Conservation (phyloP, 2,329 filamentous ascomycete genomes). For the Thielaviopsis populi region DNA sequence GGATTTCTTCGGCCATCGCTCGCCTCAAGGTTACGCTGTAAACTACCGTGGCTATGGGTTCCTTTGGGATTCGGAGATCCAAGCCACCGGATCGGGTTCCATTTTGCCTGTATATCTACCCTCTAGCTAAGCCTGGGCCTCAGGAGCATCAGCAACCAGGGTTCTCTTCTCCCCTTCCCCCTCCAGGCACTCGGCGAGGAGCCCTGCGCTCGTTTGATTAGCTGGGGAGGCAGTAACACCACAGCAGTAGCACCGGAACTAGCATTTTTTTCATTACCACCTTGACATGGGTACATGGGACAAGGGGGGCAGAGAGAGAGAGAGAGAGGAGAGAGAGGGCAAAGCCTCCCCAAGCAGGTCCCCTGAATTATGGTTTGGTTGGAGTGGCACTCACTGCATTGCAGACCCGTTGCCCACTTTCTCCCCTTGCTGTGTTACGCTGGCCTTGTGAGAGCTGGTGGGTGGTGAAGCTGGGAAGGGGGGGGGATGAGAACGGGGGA, state of each 20-base stretch:
- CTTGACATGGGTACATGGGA: neutral
- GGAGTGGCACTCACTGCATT: neutral
- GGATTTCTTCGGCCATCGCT: neutral
- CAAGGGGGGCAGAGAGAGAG: neutral
- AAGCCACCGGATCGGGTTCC: slow-evolving; percentile 8
- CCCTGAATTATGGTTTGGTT: neutral
- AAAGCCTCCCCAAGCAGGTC: neutral
- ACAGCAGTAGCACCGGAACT: neutral
- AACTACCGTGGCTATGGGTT: slow-evolving; percentile 2
- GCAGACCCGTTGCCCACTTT: neutral
- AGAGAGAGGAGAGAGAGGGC: neutral
- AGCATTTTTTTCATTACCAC: neutral
- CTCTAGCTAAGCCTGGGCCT: neutral
- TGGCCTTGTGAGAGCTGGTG: neutral
- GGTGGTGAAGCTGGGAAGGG: no score
- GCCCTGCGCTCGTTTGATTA: neutral
- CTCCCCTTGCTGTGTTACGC: neutral
- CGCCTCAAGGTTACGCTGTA: neutral
- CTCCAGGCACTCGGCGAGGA: neutral
- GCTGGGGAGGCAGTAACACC: neutral
- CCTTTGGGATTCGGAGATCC: slow-evolving; percentile 7
- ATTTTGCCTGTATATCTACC: neutral
- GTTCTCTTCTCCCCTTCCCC: no score
- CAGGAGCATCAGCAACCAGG: neutral
- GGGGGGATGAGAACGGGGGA: no score